Conservation (phyloP, 495 filamentous ascomycete genomes). For the Daldinia grandis region DNA sequence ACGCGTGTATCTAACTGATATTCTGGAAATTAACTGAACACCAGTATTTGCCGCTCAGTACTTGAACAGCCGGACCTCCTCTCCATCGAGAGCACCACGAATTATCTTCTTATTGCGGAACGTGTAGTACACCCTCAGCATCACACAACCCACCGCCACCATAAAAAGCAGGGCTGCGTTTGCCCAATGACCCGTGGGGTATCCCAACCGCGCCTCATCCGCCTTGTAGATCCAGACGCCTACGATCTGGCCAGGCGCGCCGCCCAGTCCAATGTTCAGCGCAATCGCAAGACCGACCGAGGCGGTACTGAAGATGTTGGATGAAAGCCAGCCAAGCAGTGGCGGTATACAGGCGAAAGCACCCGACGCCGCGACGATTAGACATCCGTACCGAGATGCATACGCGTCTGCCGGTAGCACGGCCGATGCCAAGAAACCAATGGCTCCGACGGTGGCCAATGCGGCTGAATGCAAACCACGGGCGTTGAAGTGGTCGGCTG, state of each 20-base stretch:
- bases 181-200: conserved; percentile 71
- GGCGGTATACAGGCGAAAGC: conserved; percentile 66
- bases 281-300: conserved; percentile 73
- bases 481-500: conserved; percentile 73
- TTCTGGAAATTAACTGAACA: background rate
- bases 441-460: conserved; percentile 67
- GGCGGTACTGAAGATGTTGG: conserved; percentile 70
- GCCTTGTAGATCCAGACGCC: conserved; percentile 78
- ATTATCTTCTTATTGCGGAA: conserved; percentile 50
- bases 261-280: conserved; percentile 70
- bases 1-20: background rate
- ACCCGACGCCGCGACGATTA: conserved; percentile 72
- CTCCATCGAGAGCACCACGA: conserved; percentile 32
- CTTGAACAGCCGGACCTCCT: conserved; percentile 43
- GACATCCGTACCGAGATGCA: conserved; percentile 68
- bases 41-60: conserved; percentile 15
- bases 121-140: conserved; percentile 54
- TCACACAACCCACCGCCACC: conserved; percentile 48
- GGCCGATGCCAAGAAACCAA: conserved; percentile 72
- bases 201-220: conserved; percentile 65
- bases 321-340: conserved; percentile 73
- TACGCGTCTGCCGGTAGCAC: conserved; percentile 68
- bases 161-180: conserved; percentile 59
- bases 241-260: conserved; percentile 71
- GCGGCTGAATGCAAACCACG: conserved; percentile 67